Evolutionary conservation across 345 rosid species (phyloP), one percentile per base, ranked within the genome.

Genomic region (Sisymbrium irio): DNA sequence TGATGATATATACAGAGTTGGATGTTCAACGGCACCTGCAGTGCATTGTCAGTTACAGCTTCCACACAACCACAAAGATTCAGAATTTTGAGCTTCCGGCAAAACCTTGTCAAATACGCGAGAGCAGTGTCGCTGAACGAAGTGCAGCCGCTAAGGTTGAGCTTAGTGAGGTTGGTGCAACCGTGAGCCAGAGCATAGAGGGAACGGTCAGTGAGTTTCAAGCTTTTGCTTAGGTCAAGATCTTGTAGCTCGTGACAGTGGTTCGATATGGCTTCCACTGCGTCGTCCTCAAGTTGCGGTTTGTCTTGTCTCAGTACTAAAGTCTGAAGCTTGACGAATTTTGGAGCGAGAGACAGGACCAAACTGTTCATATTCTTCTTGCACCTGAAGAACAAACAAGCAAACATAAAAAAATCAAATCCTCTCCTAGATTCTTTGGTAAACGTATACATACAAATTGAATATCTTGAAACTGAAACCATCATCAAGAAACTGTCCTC

Each of bases 11-110:
- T 4, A 13, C 5, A 46, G 25, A 47, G n/a, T 4, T n/a, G 40
- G 39, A 36, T 45, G 14, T 18, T 28, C 1, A 42, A 49, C 58
- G 53, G 14, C 42, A 91, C 98, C 97, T 85, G 93, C 87, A 94
- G 78, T 28, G 99, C 87, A 74, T 17, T 76, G 79, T 94, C 89
- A 50, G 97, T 74, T 44, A 92, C 97, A 67, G 96, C 90, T 77
- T 78, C 79, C 19, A 87, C 97, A 49, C 99, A 94, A 19, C 99
- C 99, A 83, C 99, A 94, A n/a, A 94, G 93, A 81, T 94, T 92
- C 25, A 94, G 77, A 67, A 78, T 71, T 72, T 86, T 94, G 35
- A 94, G 78, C 39, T 89, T 88, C 67, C 50, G 68, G 68, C 93
- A 89, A 78, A 82, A 81, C 12, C 69, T 70, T 11, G 92, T 83